Conservation (phyloP, 345 rosid genomes). For the Lumnitzera littorea region DNA sequence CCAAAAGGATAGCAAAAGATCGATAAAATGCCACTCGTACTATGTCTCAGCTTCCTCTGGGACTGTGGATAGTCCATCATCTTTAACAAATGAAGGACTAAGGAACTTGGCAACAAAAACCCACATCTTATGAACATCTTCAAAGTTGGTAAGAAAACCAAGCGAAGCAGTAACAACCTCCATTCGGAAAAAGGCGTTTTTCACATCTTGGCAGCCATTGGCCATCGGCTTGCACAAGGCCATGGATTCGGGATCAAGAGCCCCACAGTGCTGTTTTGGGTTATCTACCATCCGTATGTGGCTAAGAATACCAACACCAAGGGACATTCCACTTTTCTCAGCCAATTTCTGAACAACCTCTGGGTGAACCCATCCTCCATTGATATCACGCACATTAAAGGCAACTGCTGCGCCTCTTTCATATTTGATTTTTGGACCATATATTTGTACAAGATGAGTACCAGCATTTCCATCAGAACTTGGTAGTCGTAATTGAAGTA, state of each 20-base stretch:
- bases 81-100: slow-evolving; percentile 31
- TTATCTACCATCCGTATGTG: slow-evolving; percentile 43
- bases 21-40: slow-evolving; percentile 3
- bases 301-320: slow-evolving; percentile 53
- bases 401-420: slow-evolving; percentile 68
- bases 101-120: slow-evolving; percentile 55
- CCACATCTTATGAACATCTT: slow-evolving; percentile 66
- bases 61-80: slow-evolving; percentile 27
- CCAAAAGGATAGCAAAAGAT: slow-evolving; percentile 10
- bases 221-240: slow-evolving; percentile 48
- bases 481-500: slow-evolving; percentile 63
- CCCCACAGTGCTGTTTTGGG: slow-evolving; percentile 34
- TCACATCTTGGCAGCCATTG: slow-evolving; percentile 26
- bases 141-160: slow-evolving; percentile 61
- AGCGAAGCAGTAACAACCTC: slow-evolving; percentile 69
- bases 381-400: slow-evolving; percentile 38
- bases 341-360: slow-evolving; percentile 56
- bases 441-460: slow-evolving; percentile 47
- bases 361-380: slow-evolving; percentile 36
- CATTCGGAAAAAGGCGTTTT: slow-evolving; percentile 37
- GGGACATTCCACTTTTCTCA: slow-evolving; percentile 52
- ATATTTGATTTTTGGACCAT: slow-evolving; percentile 69
- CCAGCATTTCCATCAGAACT: slow-evolving; percentile 31
- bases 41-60: slow-evolving; percentile 39
- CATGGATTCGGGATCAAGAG: slow-evolving; percentile 34